Evolutionary conservation across 2,329 filamentous ascomycete genomes (phyloP), one percentile per base, ranked within the genome.

Genomic region (Didymella sp.): DNA sequence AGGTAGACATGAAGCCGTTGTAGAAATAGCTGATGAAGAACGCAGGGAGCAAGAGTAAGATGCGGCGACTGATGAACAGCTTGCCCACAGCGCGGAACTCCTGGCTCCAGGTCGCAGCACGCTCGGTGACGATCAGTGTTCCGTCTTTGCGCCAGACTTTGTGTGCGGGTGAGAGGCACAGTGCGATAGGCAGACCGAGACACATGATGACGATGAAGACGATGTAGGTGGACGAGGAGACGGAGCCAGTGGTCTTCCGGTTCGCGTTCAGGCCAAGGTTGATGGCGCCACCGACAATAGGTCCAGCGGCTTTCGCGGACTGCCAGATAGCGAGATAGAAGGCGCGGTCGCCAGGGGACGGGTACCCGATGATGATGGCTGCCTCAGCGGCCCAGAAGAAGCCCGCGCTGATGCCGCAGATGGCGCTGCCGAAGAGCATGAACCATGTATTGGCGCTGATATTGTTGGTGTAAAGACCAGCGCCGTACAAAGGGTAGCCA

Each of bases 281-380:
- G 58, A 84, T 82, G 2, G 80, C 76, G 3, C 81, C 82, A 11
- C 82, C 82, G 7, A 84, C 76, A 24, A 83, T 80, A 17, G 73
- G 73, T 9, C 73, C 73, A 44, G 70, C 62, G 6, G 72, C 71
- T 50, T 74, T 74, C 6, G 72, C 72, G 7, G 67, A 69, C 54
- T 74, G 72, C 73, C 73, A 75, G 31, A 75, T 56, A 9, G 72
- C 73, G 19, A 75, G 65, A 48, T 73, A 75, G 56, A 76, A 76
- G 0, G 72, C 74, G 19, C 74, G 70, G 49, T 76, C 73, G 7
- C 64, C 65, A 5, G 73, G 73, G 2, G 69, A 71, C 0, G 77
- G 77, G 31, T 79, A 79, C 2, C 76, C 77, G 27, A 75, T 77
- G 24, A 75, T 74, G 47, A 79, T 76, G 5, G 76, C 76, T 2